Evolutionary conservation across 2,329 filamentous ascomycete species (phyloP), one percentile per base, ranked within the genome.

Genomic region (Arthrobotrys sinensis): DNA sequence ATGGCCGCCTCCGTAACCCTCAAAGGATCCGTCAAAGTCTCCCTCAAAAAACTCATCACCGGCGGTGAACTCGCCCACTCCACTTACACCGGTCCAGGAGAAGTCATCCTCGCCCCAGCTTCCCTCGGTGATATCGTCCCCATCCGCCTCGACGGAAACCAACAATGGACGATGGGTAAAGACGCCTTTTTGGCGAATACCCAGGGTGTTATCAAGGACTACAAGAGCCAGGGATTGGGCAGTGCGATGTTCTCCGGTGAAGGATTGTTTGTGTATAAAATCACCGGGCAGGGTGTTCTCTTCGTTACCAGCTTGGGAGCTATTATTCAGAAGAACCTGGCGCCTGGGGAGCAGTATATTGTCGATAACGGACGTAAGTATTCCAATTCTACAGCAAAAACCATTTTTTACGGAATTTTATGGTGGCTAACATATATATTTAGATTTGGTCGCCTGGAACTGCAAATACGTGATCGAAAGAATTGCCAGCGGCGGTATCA

Each of bases 221-320:
- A 93, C 83, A 94, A 97, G 86, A 89, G 90, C 40, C 96, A 98
- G 84, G 90, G 92, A 0, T 85, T 99, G 21, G 89, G 91, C 75
- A 98, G 98, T 84, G 94, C 93, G 19, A 92, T 98, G 85, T 98
- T 99, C 84, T 94, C 91, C 19, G 96, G 96, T 0, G 96, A 98
- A 84, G 96, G 96, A 0, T 83, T 97, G 32, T 98, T 94, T 84
- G 90, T 97, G 10, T 96, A 96, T 85, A 94, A 93, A 84, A 91
- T 98, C 8, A 89, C 87, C 12, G 95, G 95, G 0, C 88, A 87
- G 5, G 96, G 96, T 0, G 86, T 98, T 40, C 83, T 97, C 46
- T 99, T 95, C 93, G 88, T 97, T 55, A 92, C 93, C 7, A 97
- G 93, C 82, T 96, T 99, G 82, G 96, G 96, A 5, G 96, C 96